Percentiles rank a stretch among this genome's conserved stretches.
Conservation (phyloP, 2,329 filamentous ascomycete species). For the Chaetomium globosum region DNA sequence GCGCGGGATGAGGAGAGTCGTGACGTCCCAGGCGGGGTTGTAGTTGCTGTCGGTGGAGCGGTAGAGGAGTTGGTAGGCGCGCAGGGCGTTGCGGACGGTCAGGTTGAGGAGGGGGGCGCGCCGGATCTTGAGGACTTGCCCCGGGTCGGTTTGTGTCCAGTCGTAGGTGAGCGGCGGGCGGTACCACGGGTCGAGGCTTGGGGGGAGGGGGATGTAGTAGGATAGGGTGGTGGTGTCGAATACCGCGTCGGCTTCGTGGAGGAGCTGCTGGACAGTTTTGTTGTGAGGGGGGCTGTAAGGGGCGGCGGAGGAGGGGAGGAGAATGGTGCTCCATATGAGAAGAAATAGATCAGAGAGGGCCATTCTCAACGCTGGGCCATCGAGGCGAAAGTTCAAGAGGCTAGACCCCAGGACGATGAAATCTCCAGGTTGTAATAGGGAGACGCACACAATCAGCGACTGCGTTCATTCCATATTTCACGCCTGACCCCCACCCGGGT, state of each 20-base stretch:
- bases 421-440: not conserved
- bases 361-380: conserved; percentile 1
- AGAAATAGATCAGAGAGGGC: not conserved
- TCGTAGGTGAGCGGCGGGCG: conserved; percentile 23
- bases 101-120: conserved; percentile 39
- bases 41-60: conserved; percentile 42
- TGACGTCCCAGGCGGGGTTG: conserved; percentile 43
- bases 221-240: not conserved
- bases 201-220: conserved; percentile 24
- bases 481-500: not conserved
- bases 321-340: conserved; percentile 9
- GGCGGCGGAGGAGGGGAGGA: not conserved
- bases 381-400: not conserved
- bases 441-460: not conserved
- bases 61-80: conserved; percentile 43
- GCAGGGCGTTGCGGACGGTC: conserved; percentile 25
- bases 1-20: conserved; percentile 40
- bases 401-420: not conserved
- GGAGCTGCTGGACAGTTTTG: conserved; percentile 11
- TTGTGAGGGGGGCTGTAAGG: not conserved
- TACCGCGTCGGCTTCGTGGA: conserved; percentile 20
- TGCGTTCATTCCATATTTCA: not conserved
- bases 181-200: conserved; percentile 35
- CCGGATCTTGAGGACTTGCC: conserved; percentile 42
- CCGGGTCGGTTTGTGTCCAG: conserved; percentile 36